Base-by-base conservation (phyloP, 2,329 filamentous ascomycete genomes). In the Drechslerella coelobrocha region DNA sequence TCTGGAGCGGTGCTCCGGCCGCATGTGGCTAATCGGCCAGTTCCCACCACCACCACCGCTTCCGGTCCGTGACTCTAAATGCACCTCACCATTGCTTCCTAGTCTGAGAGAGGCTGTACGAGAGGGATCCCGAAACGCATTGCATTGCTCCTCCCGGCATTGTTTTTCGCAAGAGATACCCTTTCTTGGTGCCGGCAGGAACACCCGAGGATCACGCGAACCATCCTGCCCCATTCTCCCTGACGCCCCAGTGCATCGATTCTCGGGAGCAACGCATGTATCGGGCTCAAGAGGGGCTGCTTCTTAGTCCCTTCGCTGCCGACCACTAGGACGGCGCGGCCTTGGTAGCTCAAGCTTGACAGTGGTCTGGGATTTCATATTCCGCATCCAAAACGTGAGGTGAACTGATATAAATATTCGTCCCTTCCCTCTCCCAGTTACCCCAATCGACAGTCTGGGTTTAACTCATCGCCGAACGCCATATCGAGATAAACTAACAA, bases 141-240 rank as follows among this genome's bases (percentile, higher is more conserved):
- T 69, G 59, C 47, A 55, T 48, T 69, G 59, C 47, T 57, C 51
- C 48, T 61, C 41, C 55, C 56, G 56, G 63, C 62, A 61, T 55
- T 47, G 55, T 68, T 56, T 61, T 34, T 47, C 39, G 48, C n/a
- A 60, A 39, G 17, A 4, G 24, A n/a, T n/a, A 29, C 19, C 24
- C 47, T 21, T 63, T 24, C 41, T 61, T 39, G 31, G 23, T 48
- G 55, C 63, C 63, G 56, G 63, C 55, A 55, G 45, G 57, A 69
- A 39, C 56, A 69, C 65, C 65, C 65, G 65, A 69, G 53, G 65
- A 39, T 69, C 65, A 69, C 65, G 57, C 65, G 57, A 48, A 62
- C 65, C 19, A 31, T 53, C 48, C n/a, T 21, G 31, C 37, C 37
- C 47, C 21, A 39, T 34, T 34, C 52, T 24, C 27, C 48, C 56